Base-by-base conservation (phyloP, 2,329 filamentous ascomycete species). In the Polytolypa hystricis region DNA sequence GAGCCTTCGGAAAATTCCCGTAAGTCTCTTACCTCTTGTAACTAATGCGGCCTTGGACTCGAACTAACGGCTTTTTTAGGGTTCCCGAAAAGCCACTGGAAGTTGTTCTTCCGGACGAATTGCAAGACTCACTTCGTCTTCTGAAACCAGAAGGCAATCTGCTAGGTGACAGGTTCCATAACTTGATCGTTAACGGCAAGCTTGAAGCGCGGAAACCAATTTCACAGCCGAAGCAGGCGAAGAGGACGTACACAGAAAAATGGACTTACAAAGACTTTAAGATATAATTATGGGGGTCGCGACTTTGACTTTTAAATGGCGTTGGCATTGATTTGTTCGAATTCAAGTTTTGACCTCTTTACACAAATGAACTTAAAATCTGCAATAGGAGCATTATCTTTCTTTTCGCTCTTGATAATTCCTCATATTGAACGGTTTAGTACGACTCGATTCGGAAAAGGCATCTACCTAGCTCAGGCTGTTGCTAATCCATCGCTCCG, bases 191-290 rank as follows among this genome's bases (percentile, higher is more conserved):
- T 21, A 77, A 86, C 44, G 91, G 91, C 41, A 93, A 91, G 64
- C 64, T 98, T 42, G 91, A 98, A 68, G 74, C 75, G 33, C 73
- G 91, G 49, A 80, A 80, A 56, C 79, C 79, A 35, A 74, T 89
- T 40, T 74, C 79, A 5, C 89, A 91, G 64, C 73, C 73, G 52
- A 93, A 84, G 71, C 84, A 91, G 68, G 74, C 76, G 45, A 87
- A 79, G 70, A 78, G 69, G 48, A 84, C 83, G 59, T 62, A 78
- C 35, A 94, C 85, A 5, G 91, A 96, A 73, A 98, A 96, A 65
- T 98, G 91, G 91, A 77, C 80, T 30, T 84, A 94, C 68, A 98
- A 98, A 71, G 91, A 98, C 58, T 98, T 94, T 62, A 71, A 69
- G 49, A 61, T 83, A 14, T 38, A 43, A 31, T 30, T 26, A 10